Conservation (phyloP, 495 filamentous ascomycete species). For the Aspergillus incahuasiensis region DNA sequence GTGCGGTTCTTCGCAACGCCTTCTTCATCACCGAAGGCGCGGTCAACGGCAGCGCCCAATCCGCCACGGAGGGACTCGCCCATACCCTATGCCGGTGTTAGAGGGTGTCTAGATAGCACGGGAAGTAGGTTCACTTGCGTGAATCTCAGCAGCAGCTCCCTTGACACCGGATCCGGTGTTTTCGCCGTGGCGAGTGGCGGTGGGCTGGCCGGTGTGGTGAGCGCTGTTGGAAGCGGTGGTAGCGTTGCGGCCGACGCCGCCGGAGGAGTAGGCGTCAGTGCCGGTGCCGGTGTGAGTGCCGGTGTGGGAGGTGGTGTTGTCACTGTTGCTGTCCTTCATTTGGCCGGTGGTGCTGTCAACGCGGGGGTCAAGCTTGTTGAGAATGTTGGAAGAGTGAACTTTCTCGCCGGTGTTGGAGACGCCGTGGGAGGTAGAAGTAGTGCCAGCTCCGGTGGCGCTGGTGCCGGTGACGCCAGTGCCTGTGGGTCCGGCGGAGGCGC, state of each 20-base stretch:
- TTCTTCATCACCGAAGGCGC: slow-evolving; percentile 35
- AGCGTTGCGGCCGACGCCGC: slow-evolving; percentile 14
- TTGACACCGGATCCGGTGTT: slow-evolving; percentile 18
- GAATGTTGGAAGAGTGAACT: slow-evolving; percentile 39
- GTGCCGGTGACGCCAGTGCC: slow-evolving; percentile 13
- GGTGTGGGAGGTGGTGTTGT: neutral
- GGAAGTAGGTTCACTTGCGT: slow-evolving; percentile 30
- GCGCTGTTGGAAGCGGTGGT: slow-evolving; percentile 18
- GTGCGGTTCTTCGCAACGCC: slow-evolving; percentile 32
- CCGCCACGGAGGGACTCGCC: slow-evolving; percentile 44
- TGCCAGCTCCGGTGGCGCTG: slow-evolving; percentile 29
- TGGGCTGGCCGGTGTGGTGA: neutral
- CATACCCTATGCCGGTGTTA: slow-evolving; percentile 25
- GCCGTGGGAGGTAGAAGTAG: slow-evolving; percentile 12
- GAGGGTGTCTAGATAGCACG: neutral
- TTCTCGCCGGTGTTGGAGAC: slow-evolving; percentile 40
- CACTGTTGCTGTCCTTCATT: neutral
- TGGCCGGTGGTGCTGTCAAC: slow-evolving; percentile 29
- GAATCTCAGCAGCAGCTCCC: slow-evolving; percentile 28
- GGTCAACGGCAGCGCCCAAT: slow-evolving; percentile 35
- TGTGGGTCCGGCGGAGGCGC: neutral
- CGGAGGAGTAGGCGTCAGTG: neutral
- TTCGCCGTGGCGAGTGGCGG: slow-evolving; percentile 14
- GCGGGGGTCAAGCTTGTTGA: slow-evolving; percentile 48
- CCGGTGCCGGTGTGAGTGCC: neutral